Evolutionary conservation across 2,329 filamentous ascomycete genomes (phyloP).

Genomic region (Rhexocercosporidium sp.): DNA sequence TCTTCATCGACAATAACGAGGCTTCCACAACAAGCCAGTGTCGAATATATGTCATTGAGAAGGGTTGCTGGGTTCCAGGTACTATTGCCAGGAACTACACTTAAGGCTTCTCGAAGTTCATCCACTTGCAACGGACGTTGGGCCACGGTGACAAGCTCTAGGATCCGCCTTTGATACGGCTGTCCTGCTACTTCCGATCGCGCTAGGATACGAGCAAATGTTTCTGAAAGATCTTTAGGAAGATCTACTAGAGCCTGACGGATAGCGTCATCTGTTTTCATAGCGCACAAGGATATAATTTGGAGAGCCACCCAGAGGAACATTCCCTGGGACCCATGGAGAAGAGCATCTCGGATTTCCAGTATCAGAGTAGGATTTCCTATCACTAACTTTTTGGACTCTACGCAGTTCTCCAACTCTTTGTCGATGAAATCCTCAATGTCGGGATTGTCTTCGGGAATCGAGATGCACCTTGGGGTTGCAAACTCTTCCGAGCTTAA

Average conservation of each 20-base stretch:
- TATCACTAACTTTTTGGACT: constrained; percentile 29
- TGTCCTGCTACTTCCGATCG: not conserved
- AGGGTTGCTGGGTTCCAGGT: no score
- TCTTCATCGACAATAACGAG: no score
- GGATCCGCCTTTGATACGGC: no score
- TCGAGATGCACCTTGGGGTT: constrained; percentile 21
- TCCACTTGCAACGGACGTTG: no score
- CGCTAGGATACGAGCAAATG: constrained; percentile 42
- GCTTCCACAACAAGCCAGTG: no score
- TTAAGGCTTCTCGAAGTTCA: no score
- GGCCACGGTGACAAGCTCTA: no score
- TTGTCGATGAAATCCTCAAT: constrained; percentile 38
- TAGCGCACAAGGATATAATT: constrained; percentile 43
- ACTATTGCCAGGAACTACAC: no score
- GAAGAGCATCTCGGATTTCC: constrained; percentile 15
- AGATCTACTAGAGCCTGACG: constrained; percentile 41
- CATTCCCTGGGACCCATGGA: constrained; percentile 43
- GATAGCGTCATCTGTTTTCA: constrained; percentile 46
- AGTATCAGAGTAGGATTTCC: constrained; percentile 38
- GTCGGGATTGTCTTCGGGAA: constrained; percentile 38
- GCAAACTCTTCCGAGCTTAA: no score
- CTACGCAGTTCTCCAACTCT: constrained; percentile 37
- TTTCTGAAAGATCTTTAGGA: constrained; percentile 42
- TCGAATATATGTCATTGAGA: no score
- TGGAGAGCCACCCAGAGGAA: constrained; percentile 48